Evolutionary conservation across 2,329 filamentous ascomycete species (phyloP).

Genomic region (Colletotrichum plurivorum): DNA sequence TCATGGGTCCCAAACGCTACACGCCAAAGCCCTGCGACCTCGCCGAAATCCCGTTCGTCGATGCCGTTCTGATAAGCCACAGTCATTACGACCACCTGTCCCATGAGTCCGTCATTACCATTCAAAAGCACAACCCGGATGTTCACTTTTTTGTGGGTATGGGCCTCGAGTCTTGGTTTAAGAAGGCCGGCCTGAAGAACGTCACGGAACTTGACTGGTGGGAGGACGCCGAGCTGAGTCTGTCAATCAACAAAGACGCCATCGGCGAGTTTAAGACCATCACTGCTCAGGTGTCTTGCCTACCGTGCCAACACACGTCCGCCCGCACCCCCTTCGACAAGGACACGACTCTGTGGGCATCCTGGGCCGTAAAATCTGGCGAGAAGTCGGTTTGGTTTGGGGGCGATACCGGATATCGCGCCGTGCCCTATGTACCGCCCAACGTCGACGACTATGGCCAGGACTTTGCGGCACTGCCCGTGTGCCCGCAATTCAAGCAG

Average conservation of each 20-base stretch:
- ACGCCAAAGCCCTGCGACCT: slow-evolving; percentile 84
- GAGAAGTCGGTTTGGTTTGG: slow-evolving; percentile 88
- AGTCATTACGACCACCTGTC: slow-evolving; percentile 96
- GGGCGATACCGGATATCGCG: slow-evolving; percentile 91
- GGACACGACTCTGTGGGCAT: slow-evolving; percentile 86
- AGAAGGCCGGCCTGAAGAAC: slow-evolving; percentile 76
- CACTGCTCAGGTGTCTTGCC: slow-evolving; percentile 79
- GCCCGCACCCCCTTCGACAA: slow-evolving; percentile 79
- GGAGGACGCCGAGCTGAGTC: slow-evolving; percentile 82
- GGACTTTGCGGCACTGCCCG: slow-evolving; percentile 76
- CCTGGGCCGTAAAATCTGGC: slow-evolving; percentile 83
- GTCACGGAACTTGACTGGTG: slow-evolving; percentile 97
- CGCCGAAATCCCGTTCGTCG: slow-evolving; percentile 81
- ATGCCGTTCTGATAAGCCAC: slow-evolving; percentile 87
- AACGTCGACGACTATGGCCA: slow-evolving; percentile 79
- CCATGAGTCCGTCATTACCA: slow-evolving; percentile 78
- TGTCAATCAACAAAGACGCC: slow-evolving; percentile 60
- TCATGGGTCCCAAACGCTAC: slow-evolving; percentile 81
- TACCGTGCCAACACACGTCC: slow-evolving; percentile 88
- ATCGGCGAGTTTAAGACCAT: slow-evolving; percentile 64
- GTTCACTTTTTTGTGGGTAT: slow-evolving; percentile 92
- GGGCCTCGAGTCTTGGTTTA: slow-evolving; percentile 88
- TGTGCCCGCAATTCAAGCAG: slow-evolving; percentile 87
- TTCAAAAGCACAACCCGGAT: slow-evolving; percentile 79
- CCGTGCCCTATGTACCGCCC: slow-evolving; percentile 75